Evolutionary conservation across 2,329 filamentous ascomycete genomes (phyloP).

Genomic region (Biscogniauxia sp.): DNA sequence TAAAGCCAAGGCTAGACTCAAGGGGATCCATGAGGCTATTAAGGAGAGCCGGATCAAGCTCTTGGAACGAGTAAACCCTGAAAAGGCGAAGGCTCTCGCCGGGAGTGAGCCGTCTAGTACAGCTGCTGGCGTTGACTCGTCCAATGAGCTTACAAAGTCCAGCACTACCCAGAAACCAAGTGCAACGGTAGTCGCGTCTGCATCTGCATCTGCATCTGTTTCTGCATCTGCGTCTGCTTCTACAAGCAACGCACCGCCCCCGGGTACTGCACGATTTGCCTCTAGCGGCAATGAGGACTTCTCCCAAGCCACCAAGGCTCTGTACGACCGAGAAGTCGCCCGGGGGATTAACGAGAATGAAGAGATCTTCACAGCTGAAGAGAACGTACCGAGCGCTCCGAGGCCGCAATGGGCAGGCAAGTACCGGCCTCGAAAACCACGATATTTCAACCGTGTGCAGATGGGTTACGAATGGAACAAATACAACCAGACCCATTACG

Average conservation of each 20-base stretch:
- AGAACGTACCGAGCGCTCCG: conserved; percentile 63
- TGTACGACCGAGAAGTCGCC: conserved; percentile 91
- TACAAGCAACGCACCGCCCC: conserved; percentile 42
- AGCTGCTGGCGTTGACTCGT: conserved; percentile 37
- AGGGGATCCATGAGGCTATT: conserved; percentile 74
- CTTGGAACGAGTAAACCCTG: conserved; percentile 64
- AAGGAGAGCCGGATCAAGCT: conserved; percentile 65
- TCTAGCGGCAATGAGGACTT: conserved; percentile 71
- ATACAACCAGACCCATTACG: conserved; percentile 99
- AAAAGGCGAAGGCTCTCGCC: conserved; percentile 55
- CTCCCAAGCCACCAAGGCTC: conserved; percentile 79
- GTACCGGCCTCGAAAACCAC: conserved; percentile 85
- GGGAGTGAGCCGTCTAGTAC: conserved; percentile 38
- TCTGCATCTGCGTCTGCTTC: no score
- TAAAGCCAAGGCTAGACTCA: conserved; percentile 86
- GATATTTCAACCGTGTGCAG: conserved; percentile 96
- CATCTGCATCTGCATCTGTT: no score
- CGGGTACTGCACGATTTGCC: conserved; percentile 67
- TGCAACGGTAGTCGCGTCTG: conserved; percentile 21
- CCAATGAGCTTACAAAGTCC: conserved; percentile 18
- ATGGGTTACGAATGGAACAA: conserved; percentile 99
- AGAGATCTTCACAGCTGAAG: conserved; percentile 91
- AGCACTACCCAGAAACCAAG: conserved; percentile 27
- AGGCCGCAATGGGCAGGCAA: conserved; percentile 80
- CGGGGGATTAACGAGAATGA: conserved; percentile 90